Base-by-base conservation (phyloP, 2,329 filamentous ascomycete genomes). In the Fusarium lyarnte region DNA sequence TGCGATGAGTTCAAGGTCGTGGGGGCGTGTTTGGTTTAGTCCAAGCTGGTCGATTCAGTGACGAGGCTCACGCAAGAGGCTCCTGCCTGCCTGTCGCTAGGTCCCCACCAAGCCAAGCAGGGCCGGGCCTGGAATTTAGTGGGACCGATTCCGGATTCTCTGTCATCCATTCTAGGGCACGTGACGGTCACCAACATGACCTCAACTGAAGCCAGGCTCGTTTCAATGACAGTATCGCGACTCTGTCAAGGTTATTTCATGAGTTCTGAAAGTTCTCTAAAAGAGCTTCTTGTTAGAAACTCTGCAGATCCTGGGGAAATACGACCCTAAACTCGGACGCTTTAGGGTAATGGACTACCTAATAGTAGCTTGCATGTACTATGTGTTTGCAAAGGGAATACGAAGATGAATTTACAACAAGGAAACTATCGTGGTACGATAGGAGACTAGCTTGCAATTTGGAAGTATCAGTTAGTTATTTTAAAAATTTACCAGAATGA, bases 51-150 rank as follows among this genome's bases (percentile, higher is more conserved):
- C 64, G 72, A 72, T 66, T 78, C 71, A 77, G 72, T 76, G 76
- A 77, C 76, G 72, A 80, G 77, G 78, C 79, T 77, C 78, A 80
- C 80, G 80, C 80, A 81, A 81, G 70, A 81, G 78, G 78, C 79
- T 78, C 79, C 80, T 82, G 80, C 79, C 80, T 82, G 80, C 80
- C 80, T 81, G 76, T 71, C 60, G 29, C 33, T 46, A 61, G 61
- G 70, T 73, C 73, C 63, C 68, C 73, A 73, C 66, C 52, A 52
- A 63, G 59, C 38, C 36, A 52, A 60, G 55, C 54, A 60, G 55
- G 57, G 59, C 65, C 69, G 53, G 68, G 65, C 61, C 64, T 72
- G 69, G 76, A 72, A 73, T 66, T 73, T 68, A 73, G 70, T 73
- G 70, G 70, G 54, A 74, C 70, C 70, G 70, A 42, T 55, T 72